Evolutionary conservation across 2,329 filamentous ascomycete genomes (phyloP).

Genomic region (Plenodomus tracheiphilus): DNA sequence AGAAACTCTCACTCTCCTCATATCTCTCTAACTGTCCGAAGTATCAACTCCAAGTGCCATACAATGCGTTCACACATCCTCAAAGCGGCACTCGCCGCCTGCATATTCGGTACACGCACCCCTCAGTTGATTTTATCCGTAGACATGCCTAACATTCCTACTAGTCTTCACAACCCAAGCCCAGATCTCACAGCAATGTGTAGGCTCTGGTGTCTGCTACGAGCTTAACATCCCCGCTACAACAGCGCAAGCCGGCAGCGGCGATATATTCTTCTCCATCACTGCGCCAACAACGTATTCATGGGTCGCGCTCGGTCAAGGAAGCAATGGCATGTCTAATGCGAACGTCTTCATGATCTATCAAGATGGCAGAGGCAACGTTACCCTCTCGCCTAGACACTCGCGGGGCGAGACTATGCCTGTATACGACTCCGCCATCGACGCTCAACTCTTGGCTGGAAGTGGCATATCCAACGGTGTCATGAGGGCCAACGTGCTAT

Average conservation of each 20-base stretch:
- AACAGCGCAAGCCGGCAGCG: slow-evolving; percentile 53
- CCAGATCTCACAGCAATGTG: slow-evolving; percentile 12
- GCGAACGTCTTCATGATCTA: slow-evolving; percentile 68
- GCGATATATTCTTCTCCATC: slow-evolving; percentile 65
- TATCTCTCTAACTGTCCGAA: not conserved
- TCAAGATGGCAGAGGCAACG: slow-evolving; percentile 54
- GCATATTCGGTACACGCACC: not conserved
- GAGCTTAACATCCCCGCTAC: slow-evolving; percentile 58
- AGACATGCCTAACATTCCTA: not conserved
- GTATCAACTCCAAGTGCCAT: not conserved
- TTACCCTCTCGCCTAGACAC: slow-evolving; percentile 63
- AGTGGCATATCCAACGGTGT: slow-evolving; percentile 58
- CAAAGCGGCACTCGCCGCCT: not conserved
- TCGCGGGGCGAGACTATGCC: slow-evolving; percentile 57
- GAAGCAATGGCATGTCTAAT: slow-evolving; percentile 55
- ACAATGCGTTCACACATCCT: not conserved
- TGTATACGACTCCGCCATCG: slow-evolving; percentile 45
- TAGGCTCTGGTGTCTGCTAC: slow-evolving; percentile 52
- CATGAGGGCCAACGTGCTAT: slow-evolving; percentile 64
- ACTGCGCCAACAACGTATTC: slow-evolving; percentile 56
- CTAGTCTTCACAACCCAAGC: slow-evolving; percentile 4
- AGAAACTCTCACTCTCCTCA: not conserved
- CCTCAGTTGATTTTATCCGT: not conserved
- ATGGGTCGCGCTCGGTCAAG: slow-evolving; percentile 65
- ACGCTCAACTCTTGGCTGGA: slow-evolving; percentile 60